phyloP scores from a whole-genome alignment of 768 basidiomycete species.

The Pleurotus tuber-regium region DNA sequence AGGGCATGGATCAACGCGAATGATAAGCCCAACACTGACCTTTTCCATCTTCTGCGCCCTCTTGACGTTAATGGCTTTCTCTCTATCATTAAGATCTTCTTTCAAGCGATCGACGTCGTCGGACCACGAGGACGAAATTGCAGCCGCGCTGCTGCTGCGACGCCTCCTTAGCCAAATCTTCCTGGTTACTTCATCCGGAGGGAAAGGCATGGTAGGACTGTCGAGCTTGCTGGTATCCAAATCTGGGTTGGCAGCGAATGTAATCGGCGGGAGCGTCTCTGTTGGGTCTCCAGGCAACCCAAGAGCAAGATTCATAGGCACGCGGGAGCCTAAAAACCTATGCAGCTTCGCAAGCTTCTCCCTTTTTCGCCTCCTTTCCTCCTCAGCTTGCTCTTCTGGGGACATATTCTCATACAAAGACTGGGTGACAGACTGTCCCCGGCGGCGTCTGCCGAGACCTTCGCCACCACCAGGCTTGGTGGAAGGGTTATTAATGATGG shows the following conservation, averaged over 20 bases:
- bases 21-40: constrained; percentile 38
- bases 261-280: constrained; percentile 18
- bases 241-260: constrained; percentile 26
- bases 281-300: constrained; percentile 35
- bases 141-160: constrained; percentile 52
- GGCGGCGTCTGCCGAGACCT: constrained; percentile 22
- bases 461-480: constrained; percentile 13
- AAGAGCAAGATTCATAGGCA: constrained; percentile 67
- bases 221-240: constrained; percentile 15
- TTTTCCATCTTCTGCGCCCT: constrained; percentile 88
- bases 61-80: constrained; percentile 78
- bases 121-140: constrained; percentile 45
- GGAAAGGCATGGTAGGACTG: constrained; percentile 18
- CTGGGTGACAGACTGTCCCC: constrained; percentile 37
- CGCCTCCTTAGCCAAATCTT: constrained; percentile 47
- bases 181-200: constrained; percentile 27
- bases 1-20: constrained; percentile 5
- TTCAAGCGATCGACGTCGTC: constrained; percentile 61
- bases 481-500: constrained; percentile 23
- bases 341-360: constrained; percentile 80
- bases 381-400: constrained; percentile 54
- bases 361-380: constrained; percentile 64
- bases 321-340: constrained; percentile 81
- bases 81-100: constrained; percentile 66
- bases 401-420: constrained; percentile 49